Conservation (phyloP, 352 stramenopile species). For the Globisporangium emineosum region DNA sequence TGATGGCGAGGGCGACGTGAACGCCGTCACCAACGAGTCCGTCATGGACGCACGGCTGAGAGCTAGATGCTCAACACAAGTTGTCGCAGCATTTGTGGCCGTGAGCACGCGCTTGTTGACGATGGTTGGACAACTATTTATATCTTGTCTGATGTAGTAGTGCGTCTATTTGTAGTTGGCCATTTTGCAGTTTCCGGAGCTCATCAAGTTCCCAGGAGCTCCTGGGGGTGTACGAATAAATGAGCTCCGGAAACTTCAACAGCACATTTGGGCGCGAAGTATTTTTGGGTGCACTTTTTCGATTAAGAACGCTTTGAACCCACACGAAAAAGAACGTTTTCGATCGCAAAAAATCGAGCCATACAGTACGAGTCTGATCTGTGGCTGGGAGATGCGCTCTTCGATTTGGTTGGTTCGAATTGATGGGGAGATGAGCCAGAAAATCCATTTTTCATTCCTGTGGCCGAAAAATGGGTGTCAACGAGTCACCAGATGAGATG, state of each 20-base stretch:
- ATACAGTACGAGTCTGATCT: background rate
- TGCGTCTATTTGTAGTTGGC: no score
- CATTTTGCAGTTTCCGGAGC: no score
- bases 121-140: no score
- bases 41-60: background rate
- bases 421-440: conserved; percentile 10
- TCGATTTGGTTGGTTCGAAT: background rate
- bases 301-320: background rate
- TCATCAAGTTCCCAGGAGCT: no score
- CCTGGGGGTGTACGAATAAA: no score
- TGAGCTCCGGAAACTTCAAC: no score
- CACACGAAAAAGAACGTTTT: background rate
- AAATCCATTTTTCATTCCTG: conserved; percentile 12
- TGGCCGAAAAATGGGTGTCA: conserved; percentile 1
- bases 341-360: background rate
- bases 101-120: no score
- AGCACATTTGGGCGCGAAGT: no score
- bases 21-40: background rate
- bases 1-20: background rate
- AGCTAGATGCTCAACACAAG: no score
- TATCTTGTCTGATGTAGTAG: no score
- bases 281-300: background rate
- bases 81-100: no score
- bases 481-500: background rate
- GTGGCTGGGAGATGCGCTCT: background rate